Evolutionary conservation across 768 basidiomycete species (phyloP), one percentile per base, ranked within the genome.

Genomic region (Clavaria fumosa): DNA sequence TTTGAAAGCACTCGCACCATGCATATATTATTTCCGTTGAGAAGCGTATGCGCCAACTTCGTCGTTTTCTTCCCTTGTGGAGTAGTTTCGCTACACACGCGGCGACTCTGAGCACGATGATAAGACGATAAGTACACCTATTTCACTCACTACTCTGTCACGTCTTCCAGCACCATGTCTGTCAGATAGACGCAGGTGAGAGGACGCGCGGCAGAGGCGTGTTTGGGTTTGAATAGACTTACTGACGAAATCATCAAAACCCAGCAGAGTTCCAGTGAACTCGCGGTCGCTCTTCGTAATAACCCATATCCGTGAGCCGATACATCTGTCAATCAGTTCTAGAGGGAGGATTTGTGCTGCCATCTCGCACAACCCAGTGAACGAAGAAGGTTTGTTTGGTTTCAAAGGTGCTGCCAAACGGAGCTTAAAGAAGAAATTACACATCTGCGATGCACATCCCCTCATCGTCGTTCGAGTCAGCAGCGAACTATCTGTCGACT

Each of bases 241-340:
- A 96, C 93, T 99, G 58, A 99, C 93, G 57, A 93, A 99, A 60
- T 99, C 93, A 55, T 99, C 93, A 50, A 99, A 99, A 2, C 93
- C 93, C 23, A 93, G 68, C 28, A 99, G 66, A 2, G 78, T 95
- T 7, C 93, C 93, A 17, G 83, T 85, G 60, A 96, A 99, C 62
- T 99, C 93, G 32, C 89, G 79, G 44, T 99, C 90, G 48, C 70
- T 78, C 64, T 96, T 97, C 88, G 95, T 96, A 55, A 97, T 76
- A 50, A 97, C 93, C 86, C 89, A 95, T 53, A 97, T 91, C 34
- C 76, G 74, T 23, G 89, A 93, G 40, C 93, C 93, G 54, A 96
- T 97, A 54, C 93, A 96, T 55, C 84, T 73, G 57, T 99, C 93
- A 50, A 99, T 93, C 31, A 99, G 69, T 57, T 97, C 93, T 91